A percentile compares a stretch with the other conserved stretches of the same genome.
These are phyloP conservation scores for Corylus heterophylla DNA, from an alignment of 306 rosid species.

Conservation along the genomic window DNA sequence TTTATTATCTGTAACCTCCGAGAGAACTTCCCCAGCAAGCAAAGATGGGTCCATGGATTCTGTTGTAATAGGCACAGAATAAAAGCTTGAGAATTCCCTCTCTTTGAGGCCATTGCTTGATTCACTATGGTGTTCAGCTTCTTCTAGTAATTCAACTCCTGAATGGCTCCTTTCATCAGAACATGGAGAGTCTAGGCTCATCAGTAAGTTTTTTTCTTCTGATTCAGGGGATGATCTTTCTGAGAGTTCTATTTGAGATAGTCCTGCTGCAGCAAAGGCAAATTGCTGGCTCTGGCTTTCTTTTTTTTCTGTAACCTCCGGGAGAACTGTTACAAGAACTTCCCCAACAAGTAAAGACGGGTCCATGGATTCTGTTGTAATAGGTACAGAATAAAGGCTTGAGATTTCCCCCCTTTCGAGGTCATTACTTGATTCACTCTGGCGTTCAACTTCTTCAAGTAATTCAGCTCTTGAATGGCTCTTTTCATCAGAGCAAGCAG, in stretches of 20 bases:
- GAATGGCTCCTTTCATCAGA: constrained; percentile 2
- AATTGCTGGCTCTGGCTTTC: constrained; percentile 42
- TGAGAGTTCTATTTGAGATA: constrained; percentile 29
- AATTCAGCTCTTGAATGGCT: constrained; percentile 10
- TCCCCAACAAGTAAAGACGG: constrained; percentile 30
- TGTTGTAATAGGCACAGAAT: constrained; percentile 18
- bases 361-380: constrained; percentile 30
- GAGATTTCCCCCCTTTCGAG: constrained; percentile 18
- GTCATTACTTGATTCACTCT: constrained; percentile 13
- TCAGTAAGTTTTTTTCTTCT: constrained; percentile 27
- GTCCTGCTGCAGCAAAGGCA: constrained; percentile 23
- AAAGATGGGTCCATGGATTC: constrained; percentile 38
- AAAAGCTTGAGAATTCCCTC: constrained; percentile 20
- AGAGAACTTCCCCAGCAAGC: constrained; percentile 21
- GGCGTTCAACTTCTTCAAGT: constrained; percentile 25
- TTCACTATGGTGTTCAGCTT: constrained; percentile 24
- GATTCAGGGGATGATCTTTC: constrained; percentile 26
- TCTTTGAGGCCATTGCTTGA: constrained; percentile 14
- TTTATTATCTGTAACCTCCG: constrained; percentile 23
- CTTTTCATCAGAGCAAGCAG: constrained; percentile 14
- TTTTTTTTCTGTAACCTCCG: constrained; percentile 23
- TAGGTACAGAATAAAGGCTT: constrained; percentile 21
- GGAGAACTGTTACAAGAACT: constrained; percentile 3
- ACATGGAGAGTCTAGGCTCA: constrained; percentile 15
- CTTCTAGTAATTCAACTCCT: constrained; percentile 17